Evolutionary conservation across 257 asterid species (phyloP).

Genomic region (Przewalskia tangutica): DNA sequence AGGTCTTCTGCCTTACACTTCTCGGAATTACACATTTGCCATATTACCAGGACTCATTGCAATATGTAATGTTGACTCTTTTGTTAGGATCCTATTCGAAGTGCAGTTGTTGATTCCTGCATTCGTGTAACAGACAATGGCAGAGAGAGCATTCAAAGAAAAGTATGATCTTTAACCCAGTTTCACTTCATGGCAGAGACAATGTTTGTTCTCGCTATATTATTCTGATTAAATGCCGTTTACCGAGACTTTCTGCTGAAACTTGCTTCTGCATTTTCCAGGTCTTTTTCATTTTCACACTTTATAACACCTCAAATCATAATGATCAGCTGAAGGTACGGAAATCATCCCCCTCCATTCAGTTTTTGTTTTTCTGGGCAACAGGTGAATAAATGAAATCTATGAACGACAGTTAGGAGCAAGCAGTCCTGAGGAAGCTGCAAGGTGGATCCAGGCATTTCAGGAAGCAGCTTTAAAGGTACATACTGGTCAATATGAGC

Average conservation of each 20-base stretch:
- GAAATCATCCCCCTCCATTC: slow-evolving; percentile 10
- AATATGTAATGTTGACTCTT: slow-evolving; percentile 1
- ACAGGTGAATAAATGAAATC: not conserved
- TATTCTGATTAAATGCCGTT: not conserved
- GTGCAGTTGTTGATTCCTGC: slow-evolving; percentile 93
- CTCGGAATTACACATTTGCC: not conserved
- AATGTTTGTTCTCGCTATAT: not conserved
- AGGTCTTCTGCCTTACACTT: not conserved
- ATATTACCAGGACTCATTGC: slow-evolving; percentile 4
- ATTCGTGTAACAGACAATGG: slow-evolving; percentile 95
- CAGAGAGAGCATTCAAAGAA: slow-evolving; percentile 88
- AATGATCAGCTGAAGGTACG: slow-evolving; percentile 86
- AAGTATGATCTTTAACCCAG: slow-evolving; percentile 31
- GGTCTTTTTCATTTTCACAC: slow-evolving; percentile 82
- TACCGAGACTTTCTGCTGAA: slow-evolving; percentile 2
- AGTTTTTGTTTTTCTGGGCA: not conserved
- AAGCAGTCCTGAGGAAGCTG: slow-evolving; percentile 95
- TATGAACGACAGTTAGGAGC: slow-evolving; percentile 67
- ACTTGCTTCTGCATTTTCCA: slow-evolving; percentile 25
- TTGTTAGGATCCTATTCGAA: slow-evolving; percentile 78
- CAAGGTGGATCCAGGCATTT: slow-evolving; percentile 87
- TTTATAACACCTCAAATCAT: slow-evolving; percentile 81
- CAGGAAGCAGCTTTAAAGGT: slow-evolving; percentile 93
- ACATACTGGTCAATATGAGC: slow-evolving; percentile 13
- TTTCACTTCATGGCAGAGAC: not conserved